phyloP scores from a whole-genome alignment of 225 moss, liverwort and hornwort genomes.

The Pseudoscleropodium purum region DNA sequence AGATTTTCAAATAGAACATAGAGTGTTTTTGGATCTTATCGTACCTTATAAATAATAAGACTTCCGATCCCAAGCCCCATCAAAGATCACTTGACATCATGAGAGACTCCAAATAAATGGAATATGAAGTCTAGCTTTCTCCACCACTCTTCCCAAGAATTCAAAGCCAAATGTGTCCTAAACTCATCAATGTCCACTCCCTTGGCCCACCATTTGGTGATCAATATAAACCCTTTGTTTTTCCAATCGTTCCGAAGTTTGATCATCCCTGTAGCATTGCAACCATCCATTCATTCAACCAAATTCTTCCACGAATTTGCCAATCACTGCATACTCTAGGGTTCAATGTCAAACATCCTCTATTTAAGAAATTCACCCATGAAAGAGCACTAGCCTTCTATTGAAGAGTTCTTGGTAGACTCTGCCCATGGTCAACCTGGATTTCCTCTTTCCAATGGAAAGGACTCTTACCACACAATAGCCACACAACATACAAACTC shows the following conservation, averaged over 20 bases:
- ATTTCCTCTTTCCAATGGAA: no score
- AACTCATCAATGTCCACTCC: background rate
- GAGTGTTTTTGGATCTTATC: background rate
- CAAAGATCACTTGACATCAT: background rate
- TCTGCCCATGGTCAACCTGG: no score
- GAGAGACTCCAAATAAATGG: background rate
- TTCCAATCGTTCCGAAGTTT: background rate
- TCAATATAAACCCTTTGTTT: background rate
- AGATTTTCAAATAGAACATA: no score
- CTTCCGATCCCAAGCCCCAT: no score
- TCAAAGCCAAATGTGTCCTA: background rate
- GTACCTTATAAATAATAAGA: background rate
- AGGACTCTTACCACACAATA: no score
- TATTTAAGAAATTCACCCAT: background rate
- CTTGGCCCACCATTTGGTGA: rapidly evolving
- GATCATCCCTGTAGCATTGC: background rate
- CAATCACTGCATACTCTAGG: background rate
- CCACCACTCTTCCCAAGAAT: background rate
- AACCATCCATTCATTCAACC: background rate
- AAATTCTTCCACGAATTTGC: background rate
- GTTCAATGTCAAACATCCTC: no score
- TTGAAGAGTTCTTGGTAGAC: no score
- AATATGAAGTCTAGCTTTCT: background rate
- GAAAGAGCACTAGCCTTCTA: rapidly evolving
- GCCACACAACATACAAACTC: no score